phyloP scores from a whole-genome alignment of 345 rosid species.

The Hypericum androsaemum region DNA sequence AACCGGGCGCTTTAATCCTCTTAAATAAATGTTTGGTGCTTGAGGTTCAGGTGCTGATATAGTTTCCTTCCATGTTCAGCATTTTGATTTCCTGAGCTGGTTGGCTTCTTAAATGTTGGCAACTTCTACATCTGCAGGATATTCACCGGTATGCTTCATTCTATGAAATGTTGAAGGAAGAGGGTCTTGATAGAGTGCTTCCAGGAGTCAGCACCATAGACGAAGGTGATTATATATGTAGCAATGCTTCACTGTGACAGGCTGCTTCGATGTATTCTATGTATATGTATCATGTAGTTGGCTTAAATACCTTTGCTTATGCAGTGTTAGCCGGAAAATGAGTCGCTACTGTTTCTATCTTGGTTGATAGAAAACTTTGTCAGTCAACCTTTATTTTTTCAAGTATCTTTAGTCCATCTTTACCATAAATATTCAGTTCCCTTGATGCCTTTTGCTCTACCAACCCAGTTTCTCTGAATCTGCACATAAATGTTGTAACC shows the following conservation, averaged over 20 bases:
- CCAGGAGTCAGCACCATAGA: slow-evolving; percentile 52
- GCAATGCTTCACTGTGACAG: background rate
- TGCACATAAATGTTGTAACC: background rate
- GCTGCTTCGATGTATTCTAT: no score
- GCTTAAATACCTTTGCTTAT: background rate
- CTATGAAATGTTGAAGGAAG: slow-evolving; percentile 51
- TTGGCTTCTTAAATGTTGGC: slow-evolving; percentile 5
- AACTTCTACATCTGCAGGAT: slow-evolving; percentile 27
- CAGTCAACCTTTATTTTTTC: no score
- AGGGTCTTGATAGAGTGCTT: slow-evolving; percentile 49
- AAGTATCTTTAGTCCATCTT: no score
- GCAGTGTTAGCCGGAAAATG: no score
- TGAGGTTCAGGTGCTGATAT: slow-evolving; percentile 55
- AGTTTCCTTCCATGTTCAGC: slow-evolving; percentile 4
- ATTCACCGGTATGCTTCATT: slow-evolving; percentile 45
- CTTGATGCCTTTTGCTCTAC: background rate
- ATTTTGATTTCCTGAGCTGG: slow-evolving; percentile 8
- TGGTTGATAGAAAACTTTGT: no score
- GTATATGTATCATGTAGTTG: background rate
- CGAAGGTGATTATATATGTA: slow-evolving; percentile 39
- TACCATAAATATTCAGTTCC: no score
- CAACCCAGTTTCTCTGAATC: background rate
- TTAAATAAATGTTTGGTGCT: slow-evolving; percentile 55
- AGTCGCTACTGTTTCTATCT: no score
- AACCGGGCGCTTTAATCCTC: slow-evolving; percentile 43